phyloP scores from a whole-genome alignment of 768 basidiomycete genomes.

The Panaeolus cyanescens region DNA sequence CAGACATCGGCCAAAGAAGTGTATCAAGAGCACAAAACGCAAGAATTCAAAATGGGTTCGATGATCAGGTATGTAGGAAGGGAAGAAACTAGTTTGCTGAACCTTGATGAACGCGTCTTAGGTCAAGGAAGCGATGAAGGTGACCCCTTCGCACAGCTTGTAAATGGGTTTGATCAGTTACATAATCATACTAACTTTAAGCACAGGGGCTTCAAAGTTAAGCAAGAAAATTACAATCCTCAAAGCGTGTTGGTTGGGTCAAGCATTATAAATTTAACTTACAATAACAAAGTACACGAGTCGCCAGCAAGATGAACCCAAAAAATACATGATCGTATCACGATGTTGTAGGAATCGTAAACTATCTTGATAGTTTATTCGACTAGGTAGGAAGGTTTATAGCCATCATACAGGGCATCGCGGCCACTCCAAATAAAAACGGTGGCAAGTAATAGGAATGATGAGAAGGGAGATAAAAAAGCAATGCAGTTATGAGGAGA shows the following conservation, averaged over 20 bases:
- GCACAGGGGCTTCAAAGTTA: background rate
- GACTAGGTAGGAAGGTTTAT: background rate
- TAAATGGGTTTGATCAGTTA: conserved; percentile 2
- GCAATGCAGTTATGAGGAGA: background rate
- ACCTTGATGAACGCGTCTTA: background rate
- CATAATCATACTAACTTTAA: background rate
- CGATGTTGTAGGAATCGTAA: background rate
- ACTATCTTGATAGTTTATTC: background rate
- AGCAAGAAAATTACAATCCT: background rate
- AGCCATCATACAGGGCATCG: background rate
- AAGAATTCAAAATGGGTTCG: background rate
- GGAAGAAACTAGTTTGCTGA: too few relatives aligned
- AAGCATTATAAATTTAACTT: background rate
- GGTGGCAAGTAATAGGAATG: background rate
- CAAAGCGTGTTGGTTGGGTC: background rate
- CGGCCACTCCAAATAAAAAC: background rate
- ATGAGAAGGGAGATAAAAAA: background rate
- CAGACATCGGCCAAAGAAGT: conserved; percentile 39
- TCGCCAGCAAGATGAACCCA: background rate
- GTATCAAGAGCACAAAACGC: background rate
- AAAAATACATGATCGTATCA: background rate
- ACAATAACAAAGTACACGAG: background rate
- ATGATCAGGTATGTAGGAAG: background rate
- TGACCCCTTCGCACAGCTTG: too few relatives aligned
- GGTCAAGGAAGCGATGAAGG: background rate